Percentiles rank a stretch among this genome's conserved stretches.
phyloP scores from a whole-genome alignment of 441 rosid genomes.

The Metrosideros polymorpha region DNA sequence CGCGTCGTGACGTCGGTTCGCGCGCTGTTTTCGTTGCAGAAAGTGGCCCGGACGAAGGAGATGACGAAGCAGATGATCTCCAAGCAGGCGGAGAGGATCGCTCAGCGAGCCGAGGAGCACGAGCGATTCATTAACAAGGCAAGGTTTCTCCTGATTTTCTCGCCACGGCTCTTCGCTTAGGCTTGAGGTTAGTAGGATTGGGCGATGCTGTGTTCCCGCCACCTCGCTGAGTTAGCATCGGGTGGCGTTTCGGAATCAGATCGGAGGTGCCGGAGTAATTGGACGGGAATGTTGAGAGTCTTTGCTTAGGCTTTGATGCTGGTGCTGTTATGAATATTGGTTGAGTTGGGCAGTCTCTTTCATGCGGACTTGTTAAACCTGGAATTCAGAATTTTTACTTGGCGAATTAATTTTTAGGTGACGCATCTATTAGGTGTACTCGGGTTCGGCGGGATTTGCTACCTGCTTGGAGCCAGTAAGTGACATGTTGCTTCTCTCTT shows the following conservation, averaged over 20 bases:
- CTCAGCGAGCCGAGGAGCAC: slow-evolving; percentile 90
- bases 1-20: slow-evolving; percentile 8
- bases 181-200: background rate
- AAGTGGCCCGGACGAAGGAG: slow-evolving; percentile 78
- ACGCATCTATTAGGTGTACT: slow-evolving; percentile 90
- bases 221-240: background rate
- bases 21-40: slow-evolving; percentile 21
- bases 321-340: background rate
- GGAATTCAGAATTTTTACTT: background rate
- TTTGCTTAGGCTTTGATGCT: background rate
- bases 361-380: background rate
- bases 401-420: slow-evolving; percentile 33
- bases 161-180: background rate
- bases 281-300: background rate
- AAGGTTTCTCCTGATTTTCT: background rate
- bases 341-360: background rate
- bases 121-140: slow-evolving; percentile 82
- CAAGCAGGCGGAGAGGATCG: slow-evolving; percentile 89
- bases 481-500: background rate
- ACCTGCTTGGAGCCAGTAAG: slow-evolving; percentile 89
- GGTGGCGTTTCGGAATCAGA: background rate
- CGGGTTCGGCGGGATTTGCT: slow-evolving; percentile 90
- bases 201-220: background rate
- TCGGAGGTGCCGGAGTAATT: background rate
- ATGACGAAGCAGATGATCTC: slow-evolving; percentile 74